These are phyloP conservation scores for Gaeumannomyces sp. DNA, from an alignment of 2,329 filamentous ascomycete species.

Conservation along the genomic window DNA sequence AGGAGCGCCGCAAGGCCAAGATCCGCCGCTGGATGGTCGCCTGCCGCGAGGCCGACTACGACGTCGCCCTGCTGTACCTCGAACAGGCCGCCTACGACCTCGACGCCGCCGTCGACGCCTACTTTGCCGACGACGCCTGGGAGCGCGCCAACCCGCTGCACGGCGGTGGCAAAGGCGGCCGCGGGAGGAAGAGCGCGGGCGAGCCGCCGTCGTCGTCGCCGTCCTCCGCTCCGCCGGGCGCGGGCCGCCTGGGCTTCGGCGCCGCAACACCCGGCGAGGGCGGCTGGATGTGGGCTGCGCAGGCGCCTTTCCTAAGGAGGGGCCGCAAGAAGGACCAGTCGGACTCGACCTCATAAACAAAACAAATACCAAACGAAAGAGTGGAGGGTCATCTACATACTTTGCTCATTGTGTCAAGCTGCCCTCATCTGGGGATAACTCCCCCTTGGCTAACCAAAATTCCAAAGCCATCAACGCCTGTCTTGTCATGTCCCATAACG, in stretches of 20 bases:
- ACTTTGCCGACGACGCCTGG: constrained; percentile 68
- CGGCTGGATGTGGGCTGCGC: constrained; percentile 5
- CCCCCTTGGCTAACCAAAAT: not conserved
- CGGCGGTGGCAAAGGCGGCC: constrained; percentile 8
- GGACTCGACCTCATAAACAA: not conserved
- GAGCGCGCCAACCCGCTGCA: constrained; percentile 60
- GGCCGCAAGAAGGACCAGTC: not conserved
- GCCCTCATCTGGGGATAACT: too few species aligned
- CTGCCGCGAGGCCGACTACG: constrained; percentile 72
- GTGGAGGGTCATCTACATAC: not conserved
- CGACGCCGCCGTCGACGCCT: constrained; percentile 55
- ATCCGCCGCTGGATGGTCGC: constrained; percentile 73
- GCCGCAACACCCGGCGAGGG: constrained; percentile 10
- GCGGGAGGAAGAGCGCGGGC: not conserved
- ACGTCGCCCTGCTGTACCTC: constrained; percentile 69
- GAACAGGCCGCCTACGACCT: constrained; percentile 64
- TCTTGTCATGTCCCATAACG: not conserved
- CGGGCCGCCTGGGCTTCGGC: not conserved
- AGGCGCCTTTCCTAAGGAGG: constrained; percentile 11
- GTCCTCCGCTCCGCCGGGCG: not conserved
- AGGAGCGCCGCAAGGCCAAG: constrained; percentile 63
- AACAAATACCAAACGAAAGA: not conserved
- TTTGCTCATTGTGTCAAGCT: not conserved
- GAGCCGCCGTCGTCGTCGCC: not conserved
- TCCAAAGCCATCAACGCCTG: not conserved